Base-by-base conservation (phyloP, 345 rosid genomes). In the Salix caprea region DNA sequence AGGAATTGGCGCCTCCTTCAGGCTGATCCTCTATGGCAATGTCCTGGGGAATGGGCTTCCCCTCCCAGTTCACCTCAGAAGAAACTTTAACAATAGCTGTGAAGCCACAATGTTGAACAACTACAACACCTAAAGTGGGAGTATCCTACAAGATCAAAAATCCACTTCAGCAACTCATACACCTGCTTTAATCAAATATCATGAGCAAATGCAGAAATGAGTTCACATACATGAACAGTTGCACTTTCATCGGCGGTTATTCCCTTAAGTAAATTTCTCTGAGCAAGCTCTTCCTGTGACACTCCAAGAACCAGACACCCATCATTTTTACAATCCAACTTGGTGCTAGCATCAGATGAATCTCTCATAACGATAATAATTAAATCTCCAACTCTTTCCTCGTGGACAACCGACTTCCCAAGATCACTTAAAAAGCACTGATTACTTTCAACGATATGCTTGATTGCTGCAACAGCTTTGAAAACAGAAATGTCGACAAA, bases 211-310 rank as follows among this genome's bases (percentile, higher is more conserved):
- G 56, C 39, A 85, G 79, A 19, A 72, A 71, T 79, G 36, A 42
- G 36, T 67, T 66, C n/a, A 70, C 84, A 70, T 24, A 82, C 81
- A 78, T 82, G 84, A 42, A 78, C 81, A 62, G 81, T 82, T 56
- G 84, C 79, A 72, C 84, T 82, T 74, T 82, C 84, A 78, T 78
- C 81, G 46, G 84, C 84, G 13, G 79, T 82, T 70, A 82, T 82
- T 23, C 84, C 84, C 68, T 82, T 82, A 19, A 82, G 76, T 56
- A 82, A 74, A 74, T 82, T 82, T 60, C 84, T 74, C 68, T 21
- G 81, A 23, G 81, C 81, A 65, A 82, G 81, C n/a, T 82, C 84
- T 50, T 82, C 84, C 61, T 74, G 78, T 24, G 76, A 66, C 70
- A 82, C 46, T 24, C 73, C 84, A 65, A 82, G 84, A 69, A 78